Conservation (phyloP, 345 rosid species). For the Syzygium jambos region DNA sequence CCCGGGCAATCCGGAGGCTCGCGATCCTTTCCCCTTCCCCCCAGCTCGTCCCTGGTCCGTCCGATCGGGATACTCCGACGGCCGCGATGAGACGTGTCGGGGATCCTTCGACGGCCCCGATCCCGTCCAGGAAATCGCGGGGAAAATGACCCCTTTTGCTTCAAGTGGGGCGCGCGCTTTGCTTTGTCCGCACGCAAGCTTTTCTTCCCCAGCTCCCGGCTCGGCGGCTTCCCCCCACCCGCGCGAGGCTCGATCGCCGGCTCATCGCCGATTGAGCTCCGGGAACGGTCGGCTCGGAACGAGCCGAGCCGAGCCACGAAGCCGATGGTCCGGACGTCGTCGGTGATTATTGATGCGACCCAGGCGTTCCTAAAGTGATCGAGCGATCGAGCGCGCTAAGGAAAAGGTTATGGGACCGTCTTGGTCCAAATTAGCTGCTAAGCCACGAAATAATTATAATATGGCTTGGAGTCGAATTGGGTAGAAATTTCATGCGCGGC, state of each 20-base stretch:
- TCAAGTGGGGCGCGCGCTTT: background rate
- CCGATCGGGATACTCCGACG: background rate
- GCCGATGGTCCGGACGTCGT: background rate
- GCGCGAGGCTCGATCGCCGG: background rate
- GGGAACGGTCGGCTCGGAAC: background rate
- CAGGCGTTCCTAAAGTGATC: background rate
- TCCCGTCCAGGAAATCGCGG: background rate
- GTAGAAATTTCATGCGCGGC: background rate
- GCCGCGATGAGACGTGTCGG: background rate
- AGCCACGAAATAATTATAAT: background rate
- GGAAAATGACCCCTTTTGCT: background rate
- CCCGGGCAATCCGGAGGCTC: background rate
- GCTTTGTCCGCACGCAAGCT: background rate
- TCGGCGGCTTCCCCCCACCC: background rate
- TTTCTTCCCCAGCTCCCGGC: background rate
- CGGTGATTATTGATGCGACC: background rate
- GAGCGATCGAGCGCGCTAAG: background rate
- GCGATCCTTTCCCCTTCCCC: background rate
- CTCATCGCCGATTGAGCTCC: background rate
- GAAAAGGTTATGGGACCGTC: background rate
- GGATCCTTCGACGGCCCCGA: background rate
- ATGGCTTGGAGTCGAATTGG: fast-evolving
- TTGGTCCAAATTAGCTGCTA: background rate
- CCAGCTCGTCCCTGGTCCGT: background rate
- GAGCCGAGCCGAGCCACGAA: background rate